Percentiles rank a stretch among this genome's conserved stretches.
Evolutionary conservation across 768 basidiomycete species (phyloP).

Genomic region (Xerocomellus chrysenteron): DNA sequence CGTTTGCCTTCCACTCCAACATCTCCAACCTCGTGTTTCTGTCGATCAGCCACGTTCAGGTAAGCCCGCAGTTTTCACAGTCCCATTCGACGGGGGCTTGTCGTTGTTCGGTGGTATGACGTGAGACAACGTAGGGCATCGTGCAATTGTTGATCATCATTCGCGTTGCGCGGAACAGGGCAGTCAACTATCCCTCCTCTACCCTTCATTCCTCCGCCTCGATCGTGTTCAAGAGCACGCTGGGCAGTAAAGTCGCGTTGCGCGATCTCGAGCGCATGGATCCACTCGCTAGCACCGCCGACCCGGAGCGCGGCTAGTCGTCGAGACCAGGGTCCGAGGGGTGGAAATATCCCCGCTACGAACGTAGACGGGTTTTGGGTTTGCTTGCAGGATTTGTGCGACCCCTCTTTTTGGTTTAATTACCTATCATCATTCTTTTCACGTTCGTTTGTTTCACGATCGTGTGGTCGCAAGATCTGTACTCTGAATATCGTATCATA

Average conservation of each 20-base stretch:
- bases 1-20: constrained; percentile 23
- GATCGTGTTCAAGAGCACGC: constrained; percentile 5
- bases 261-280: background rate
- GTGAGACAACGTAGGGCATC: constrained; percentile 26
- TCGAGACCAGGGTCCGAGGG: background rate
- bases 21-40: constrained; percentile 36
- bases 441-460: no score
- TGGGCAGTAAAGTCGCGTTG: background rate
- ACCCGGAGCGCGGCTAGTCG: background rate
- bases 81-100: background rate
- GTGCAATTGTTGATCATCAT: constrained; percentile 36
- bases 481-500: no score
- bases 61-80: background rate
- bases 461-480: no score
- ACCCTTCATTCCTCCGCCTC: background rate
- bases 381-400: no score
- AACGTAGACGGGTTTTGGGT: no score
- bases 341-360: no score
- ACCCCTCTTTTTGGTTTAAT: no score
- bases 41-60: constrained; percentile 35
- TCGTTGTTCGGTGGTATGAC: background rate
- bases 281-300: background rate
- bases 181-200: constrained; percentile 6
- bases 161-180: constrained; percentile 34
- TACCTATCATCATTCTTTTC: no score